A percentile compares a stretch with the other conserved stretches of the same genome.
Conservation (phyloP, 1,139 yeast species). For the Candida glucosophila region DNA sequence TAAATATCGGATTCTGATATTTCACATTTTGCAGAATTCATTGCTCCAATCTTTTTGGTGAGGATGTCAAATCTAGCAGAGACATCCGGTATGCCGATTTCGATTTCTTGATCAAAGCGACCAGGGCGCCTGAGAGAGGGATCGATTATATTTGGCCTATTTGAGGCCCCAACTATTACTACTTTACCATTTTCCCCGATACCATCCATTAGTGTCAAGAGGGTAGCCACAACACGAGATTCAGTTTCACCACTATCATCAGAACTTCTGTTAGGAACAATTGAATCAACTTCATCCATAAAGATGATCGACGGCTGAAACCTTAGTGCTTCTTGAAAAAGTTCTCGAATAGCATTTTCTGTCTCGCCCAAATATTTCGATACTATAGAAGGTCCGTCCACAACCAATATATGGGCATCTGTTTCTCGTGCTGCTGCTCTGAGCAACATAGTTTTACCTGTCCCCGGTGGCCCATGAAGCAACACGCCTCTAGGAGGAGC, state of each 20-base stretch:
- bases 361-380: slow-evolving; percentile 93
- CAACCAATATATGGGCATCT: slow-evolving; percentile 73
- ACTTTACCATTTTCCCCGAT: slow-evolving; percentile 63
- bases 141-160: slow-evolving; percentile 74
- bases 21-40: slow-evolving; percentile 48
- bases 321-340: slow-evolving; percentile 73
- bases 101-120: slow-evolving; percentile 80
- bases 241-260: slow-evolving; percentile 90
- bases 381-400: slow-evolving; percentile 87
- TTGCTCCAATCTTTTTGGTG: slow-evolving; percentile 47
- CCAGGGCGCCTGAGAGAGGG: slow-evolving; percentile 51
- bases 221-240: slow-evolving; percentile 80
- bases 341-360: slow-evolving; percentile 71
- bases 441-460: slow-evolving; percentile 88
- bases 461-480: slow-evolving; percentile 95
- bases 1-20: slow-evolving; percentile 46
- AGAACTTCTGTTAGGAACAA: slow-evolving; percentile 72
- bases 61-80: slow-evolving; percentile 61
- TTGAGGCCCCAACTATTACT: slow-evolving; percentile 75
- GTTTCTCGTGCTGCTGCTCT: slow-evolving; percentile 68
- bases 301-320: slow-evolving; percentile 83
- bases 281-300: slow-evolving; percentile 87
- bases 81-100: slow-evolving; percentile 69
- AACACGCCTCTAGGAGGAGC: slow-evolving; percentile 86
- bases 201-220: slow-evolving; percentile 85